Base-by-base conservation (phyloP, 148 eudicot species). In the Rhododendron williamsianum region DNA sequence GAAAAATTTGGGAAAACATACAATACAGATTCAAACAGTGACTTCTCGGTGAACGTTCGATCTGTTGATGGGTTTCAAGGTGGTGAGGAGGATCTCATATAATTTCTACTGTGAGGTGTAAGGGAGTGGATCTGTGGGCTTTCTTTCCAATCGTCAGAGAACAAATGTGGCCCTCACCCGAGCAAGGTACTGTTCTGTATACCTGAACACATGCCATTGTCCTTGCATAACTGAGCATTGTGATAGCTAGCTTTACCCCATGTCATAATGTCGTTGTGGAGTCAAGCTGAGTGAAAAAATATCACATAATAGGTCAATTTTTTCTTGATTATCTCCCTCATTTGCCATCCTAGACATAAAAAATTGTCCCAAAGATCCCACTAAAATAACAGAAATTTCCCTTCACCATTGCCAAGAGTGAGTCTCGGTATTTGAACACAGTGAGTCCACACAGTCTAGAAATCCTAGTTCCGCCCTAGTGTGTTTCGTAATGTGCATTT, bases 71-170 rank as follows among this genome's bases (percentile, higher is more conserved):
- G 69, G 25, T 63, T 63, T 63, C 69, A 63, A 63, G 69, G 69
- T 23, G 69, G 69, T 8, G 69, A 63, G 69, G 69, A 91, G 78
- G 96, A 95, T 82, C 84, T 94, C 12, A 91, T 95, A 10, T 93
- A 16, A 91, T 95, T 45, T 95, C 98, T 5, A 92, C 92, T 4
- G 98, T 93, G 18, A 82, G 95, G 52, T 87, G 91, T 84, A 95
- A 93, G 71, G 78, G 38, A 83, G 52, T 25, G 95, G 98, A 56
- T 83, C 91, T 4, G 86, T 95, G 67, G 98, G 98, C 9, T 95
- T 95, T 77, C 93, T 95, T 15, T 90, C 91, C 15, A 92, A 94
- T 84, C 87, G 80, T 48, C 94, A 94, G 52, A 88, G 97, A 80
- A 83, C 94, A 9, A 95, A 95, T 85, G 69, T 63, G 69, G 69